A percentile compares a stretch with the other conserved stretches of the same genome.
Evolutionary conservation across 768 basidiomycete species (phyloP).

Genomic region (Nidularia sp.): DNA sequence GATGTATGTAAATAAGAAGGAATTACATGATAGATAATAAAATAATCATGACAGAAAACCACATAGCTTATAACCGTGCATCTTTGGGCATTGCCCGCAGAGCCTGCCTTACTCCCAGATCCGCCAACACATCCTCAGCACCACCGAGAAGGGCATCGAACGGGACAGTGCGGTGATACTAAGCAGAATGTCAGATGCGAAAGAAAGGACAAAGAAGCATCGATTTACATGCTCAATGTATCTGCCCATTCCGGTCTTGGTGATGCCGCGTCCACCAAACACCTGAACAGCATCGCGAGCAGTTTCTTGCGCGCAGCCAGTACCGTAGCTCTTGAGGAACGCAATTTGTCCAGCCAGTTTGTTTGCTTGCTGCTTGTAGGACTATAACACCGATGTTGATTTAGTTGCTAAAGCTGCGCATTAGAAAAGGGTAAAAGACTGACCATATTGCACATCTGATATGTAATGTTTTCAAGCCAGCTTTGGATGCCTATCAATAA

Average conservation of each 20-base stretch:
- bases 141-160: slow-evolving; percentile 75
- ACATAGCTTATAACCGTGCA: slow-evolving; percentile 39
- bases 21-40: neutral
- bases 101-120: slow-evolving; percentile 74
- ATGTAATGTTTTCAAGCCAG: slow-evolving; percentile 86
- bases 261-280: slow-evolving; percentile 86
- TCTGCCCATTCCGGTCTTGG: slow-evolving; percentile 76
- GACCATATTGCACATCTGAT: slow-evolving; percentile 86
- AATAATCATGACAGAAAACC: too few relatives aligned
- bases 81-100: slow-evolving; percentile 67
- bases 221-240: slow-evolving; percentile 65
- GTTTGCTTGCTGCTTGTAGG: slow-evolving; percentile 72
- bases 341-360: slow-evolving; percentile 74
- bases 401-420: neutral
- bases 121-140: slow-evolving; percentile 68
- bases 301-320: slow-evolving; percentile 60
- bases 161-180: slow-evolving; percentile 64
- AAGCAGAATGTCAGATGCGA: slow-evolving; percentile 5
- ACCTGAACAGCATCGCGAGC: slow-evolving; percentile 57
- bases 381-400: slow-evolving; percentile 17
- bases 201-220: slow-evolving; percentile 1
- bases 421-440: slow-evolving; percentile 7
- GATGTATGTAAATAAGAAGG: slow-evolving; percentile 1
- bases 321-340: slow-evolving; percentile 68
- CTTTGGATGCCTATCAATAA: slow-evolving; percentile 51